A percentile compares a stretch with the other conserved stretches of the same genome.
These are phyloP conservation scores for Xylaria sp. DNA, from an alignment of 2,329 filamentous ascomycete genomes.

Conservation along the genomic window DNA sequence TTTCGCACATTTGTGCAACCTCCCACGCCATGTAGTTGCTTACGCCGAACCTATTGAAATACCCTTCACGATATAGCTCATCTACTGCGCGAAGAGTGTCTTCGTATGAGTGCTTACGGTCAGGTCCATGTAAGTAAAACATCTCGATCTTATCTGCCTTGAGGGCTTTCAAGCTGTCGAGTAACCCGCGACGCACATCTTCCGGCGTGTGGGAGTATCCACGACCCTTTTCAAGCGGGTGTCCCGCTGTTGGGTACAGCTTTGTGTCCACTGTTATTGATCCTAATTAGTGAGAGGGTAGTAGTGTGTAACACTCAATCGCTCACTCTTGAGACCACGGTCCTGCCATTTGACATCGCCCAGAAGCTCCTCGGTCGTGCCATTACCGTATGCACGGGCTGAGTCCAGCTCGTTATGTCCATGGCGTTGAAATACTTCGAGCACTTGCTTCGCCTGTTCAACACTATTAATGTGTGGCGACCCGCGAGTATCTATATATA, in stretches of 20 bases:
- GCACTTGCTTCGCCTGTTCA: slow-evolving; percentile 56
- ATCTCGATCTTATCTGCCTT: slow-evolving; percentile 41
- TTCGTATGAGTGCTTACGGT: slow-evolving; percentile 55
- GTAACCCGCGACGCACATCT: slow-evolving; percentile 47
- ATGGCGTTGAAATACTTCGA: slow-evolving; percentile 72
- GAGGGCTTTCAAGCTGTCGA: slow-evolving; percentile 49
- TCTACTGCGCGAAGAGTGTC: slow-evolving; percentile 57
- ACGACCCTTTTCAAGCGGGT: slow-evolving; percentile 12
- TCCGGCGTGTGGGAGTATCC: slow-evolving; percentile 44
- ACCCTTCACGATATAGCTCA: slow-evolving; percentile 49
- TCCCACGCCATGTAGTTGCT: slow-evolving; percentile 59
- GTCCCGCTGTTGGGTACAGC: slow-evolving; percentile 39
- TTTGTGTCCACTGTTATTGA: slow-evolving; percentile 54
- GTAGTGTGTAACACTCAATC: no score
- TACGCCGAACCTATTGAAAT: slow-evolving; percentile 56
- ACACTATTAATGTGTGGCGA: slow-evolving; percentile 34
- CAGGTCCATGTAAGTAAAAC: slow-evolving; percentile 55
- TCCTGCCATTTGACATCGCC: slow-evolving; percentile 53
- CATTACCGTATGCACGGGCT: slow-evolving; percentile 71
- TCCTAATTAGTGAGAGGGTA: neutral
- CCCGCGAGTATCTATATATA: slow-evolving; percentile 20
- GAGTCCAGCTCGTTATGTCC: slow-evolving; percentile 75
- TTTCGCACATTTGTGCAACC: slow-evolving; percentile 56
- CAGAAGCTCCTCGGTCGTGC: slow-evolving; percentile 69
- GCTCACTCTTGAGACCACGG: slow-evolving; percentile 49